phyloP scores from a whole-genome alignment of 2,329 filamentous ascomycete genomes.

The Xenosphaeropsis pyriputrescens region DNA sequence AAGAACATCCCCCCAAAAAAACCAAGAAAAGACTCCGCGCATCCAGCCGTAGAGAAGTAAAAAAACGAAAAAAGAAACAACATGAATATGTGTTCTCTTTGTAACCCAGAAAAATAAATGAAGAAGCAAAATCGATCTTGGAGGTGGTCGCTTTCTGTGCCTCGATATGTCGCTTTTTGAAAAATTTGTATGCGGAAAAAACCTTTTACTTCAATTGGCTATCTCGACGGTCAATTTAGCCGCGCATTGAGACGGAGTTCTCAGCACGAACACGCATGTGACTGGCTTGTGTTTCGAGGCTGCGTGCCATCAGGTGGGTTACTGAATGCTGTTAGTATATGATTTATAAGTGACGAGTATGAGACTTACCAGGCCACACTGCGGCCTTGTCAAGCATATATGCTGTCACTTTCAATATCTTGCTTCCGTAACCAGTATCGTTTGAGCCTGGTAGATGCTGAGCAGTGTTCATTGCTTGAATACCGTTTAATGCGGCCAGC shows the following conservation, averaged over 20 bases:
- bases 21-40: too few species aligned
- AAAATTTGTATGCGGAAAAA: too few species aligned
- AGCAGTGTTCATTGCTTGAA: slow-evolving; percentile 32
- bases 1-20: too few species aligned
- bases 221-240: slow-evolving; percentile 2
- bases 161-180: too few species aligned
- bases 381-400: slow-evolving; percentile 79
- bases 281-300: slow-evolving; percentile 46
- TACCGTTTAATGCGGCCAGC: slow-evolving; percentile 34
- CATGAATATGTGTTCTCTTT: too few species aligned
- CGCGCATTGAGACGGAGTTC: slow-evolving; percentile 19
- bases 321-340: slow-evolving; percentile 27
- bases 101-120: too few species aligned
- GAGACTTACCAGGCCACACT: slow-evolving; percentile 72
- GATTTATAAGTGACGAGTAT: not conserved
- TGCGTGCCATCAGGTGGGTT: slow-evolving; percentile 54
- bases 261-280: slow-evolving; percentile 47
- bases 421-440: slow-evolving; percentile 66
- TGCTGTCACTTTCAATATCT: slow-evolving; percentile 71
- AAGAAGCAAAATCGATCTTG: too few species aligned
- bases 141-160: too few species aligned
- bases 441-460: slow-evolving; percentile 40
- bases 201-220: too few species aligned
- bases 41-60: too few species aligned
- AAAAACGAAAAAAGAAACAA: too few species aligned